Percentiles rank a stretch among this genome's conserved stretches.
Evolutionary conservation across 2,329 filamentous ascomycete species (phyloP).

Genomic region (Pseudogymnoascus pannorum): DNA sequence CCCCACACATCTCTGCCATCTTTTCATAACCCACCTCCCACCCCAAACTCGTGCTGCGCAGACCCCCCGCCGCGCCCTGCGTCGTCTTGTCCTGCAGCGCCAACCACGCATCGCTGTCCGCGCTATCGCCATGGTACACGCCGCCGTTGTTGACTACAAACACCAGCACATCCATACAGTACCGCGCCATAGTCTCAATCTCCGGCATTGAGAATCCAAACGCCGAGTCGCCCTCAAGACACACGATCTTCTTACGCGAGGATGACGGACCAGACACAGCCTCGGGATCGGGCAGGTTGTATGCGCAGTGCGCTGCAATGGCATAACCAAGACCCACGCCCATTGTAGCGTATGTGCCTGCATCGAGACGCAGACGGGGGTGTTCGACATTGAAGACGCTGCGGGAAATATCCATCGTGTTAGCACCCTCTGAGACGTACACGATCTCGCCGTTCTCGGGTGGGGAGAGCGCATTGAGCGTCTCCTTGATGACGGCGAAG

Average conservation of each 20-base stretch:
- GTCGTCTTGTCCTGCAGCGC: slow-evolving; percentile 35
- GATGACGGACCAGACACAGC: slow-evolving; percentile 24
- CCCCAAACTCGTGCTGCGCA: slow-evolving; percentile 43
- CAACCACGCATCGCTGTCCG: slow-evolving; percentile 36
- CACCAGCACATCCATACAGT: slow-evolving; percentile 46
- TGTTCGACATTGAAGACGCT: slow-evolving; percentile 46
- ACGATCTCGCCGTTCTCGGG: slow-evolving; percentile 41
- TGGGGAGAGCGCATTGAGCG: slow-evolving; percentile 39
- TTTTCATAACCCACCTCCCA: slow-evolving; percentile 50
- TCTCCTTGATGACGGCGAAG: slow-evolving; percentile 45
- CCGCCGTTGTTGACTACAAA: slow-evolving; percentile 50
- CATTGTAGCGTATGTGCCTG: slow-evolving; percentile 53
- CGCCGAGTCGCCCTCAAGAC: slow-evolving; percentile 48
- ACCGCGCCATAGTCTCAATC: slow-evolving; percentile 48
- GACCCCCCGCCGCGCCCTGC: slow-evolving; percentile 26
- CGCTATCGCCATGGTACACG: slow-evolving; percentile 39
- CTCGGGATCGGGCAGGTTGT: slow-evolving; percentile 38
- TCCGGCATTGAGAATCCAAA: slow-evolving; percentile 50
- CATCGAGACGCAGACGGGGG: slow-evolving; percentile 48
- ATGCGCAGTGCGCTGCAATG: slow-evolving; percentile 48
- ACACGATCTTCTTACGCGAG: slow-evolving; percentile 44
- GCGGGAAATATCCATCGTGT: slow-evolving; percentile 55
- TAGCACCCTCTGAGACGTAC: slow-evolving; percentile 51
- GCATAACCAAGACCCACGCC: slow-evolving; percentile 50
- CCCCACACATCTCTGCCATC: slow-evolving; percentile 47